Base-by-base conservation (phyloP, 2,329 filamentous ascomycete genomes). In the Aspergillus carbonarius region DNA sequence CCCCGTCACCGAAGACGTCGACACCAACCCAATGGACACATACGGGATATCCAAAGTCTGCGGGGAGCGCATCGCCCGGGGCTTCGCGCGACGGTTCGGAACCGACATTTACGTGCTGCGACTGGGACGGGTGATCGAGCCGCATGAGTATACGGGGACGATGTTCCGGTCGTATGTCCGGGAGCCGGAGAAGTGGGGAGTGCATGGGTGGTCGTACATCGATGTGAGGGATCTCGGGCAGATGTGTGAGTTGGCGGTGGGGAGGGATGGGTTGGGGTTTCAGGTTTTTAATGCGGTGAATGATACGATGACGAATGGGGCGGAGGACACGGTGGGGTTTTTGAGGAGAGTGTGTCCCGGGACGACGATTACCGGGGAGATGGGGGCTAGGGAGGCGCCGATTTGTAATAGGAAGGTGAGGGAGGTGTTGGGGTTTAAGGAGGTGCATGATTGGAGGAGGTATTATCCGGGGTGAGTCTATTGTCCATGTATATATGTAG, bases 201-300 rank as follows among this genome's bases (percentile, higher is more conserved):
- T 81, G 1, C 85, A 87, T 67, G 85, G 82, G 0, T 88, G 85
- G 85, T 81, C 78, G 20, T 88, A 88, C 68, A 85, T 85, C 20
- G 85, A 88, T 68, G 83, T 83, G 0, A 9, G 53, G 4, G 85
- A 88, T 64, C 69, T 88, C 2, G 86, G 84, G 0, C 82, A 85
- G 70, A 87, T 88, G 57, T 87, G 83, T 66, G 76, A 86, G 61
- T 66, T 83, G 8, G 80, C 77, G 17, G 76, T 87, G 60, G 83
- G 80, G 63, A 78, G 79, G n/a, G 60, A 56, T 66, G 84, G 82
- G 0, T 66, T 88, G 9, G 85, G 85, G 0, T 88, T 85, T 63
- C 84, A 88, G 66, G 74, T 87, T 0, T 88, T 88, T 71, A 88
- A 88, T 66, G 85, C 84, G 1, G 85, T 84, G 0, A 88, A 88